A percentile compares a stretch with the other conserved stretches of the same genome.
Conservation (phyloP, 2,329 filamentous ascomycete genomes). For the Botrytis byssoidea region DNA sequence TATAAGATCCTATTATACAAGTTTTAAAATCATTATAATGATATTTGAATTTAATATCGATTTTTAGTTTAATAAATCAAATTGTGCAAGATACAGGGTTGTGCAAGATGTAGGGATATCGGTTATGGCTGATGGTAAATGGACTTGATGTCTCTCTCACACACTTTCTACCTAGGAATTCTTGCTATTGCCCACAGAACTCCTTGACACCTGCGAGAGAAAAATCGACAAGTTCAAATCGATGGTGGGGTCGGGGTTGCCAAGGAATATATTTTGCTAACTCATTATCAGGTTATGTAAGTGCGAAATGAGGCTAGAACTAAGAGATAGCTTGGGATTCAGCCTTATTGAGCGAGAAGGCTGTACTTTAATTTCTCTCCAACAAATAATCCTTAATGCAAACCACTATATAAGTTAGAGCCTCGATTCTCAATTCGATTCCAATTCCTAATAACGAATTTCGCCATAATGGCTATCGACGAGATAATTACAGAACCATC, state of each 20-base stretch:
- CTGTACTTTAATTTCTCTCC: not conserved
- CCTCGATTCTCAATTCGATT: not conserved
- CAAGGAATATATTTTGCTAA: not conserved
- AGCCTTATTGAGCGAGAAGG: slow-evolving; percentile 14
- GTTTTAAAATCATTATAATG: too few species aligned
- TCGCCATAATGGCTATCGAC: slow-evolving; percentile 50
- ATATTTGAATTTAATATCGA: too few species aligned
- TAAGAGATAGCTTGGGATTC: not conserved
- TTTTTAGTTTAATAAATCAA: too few species aligned
- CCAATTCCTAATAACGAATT: not conserved
- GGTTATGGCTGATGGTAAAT: not conserved
- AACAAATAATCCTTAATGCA: slow-evolving; percentile 1
- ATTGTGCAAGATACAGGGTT: too few species aligned
- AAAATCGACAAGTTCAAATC: not conserved
- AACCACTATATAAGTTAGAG: not conserved
- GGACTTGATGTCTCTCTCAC: not conserved
- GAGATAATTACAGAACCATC: slow-evolving; percentile 62
- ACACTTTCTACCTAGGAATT: too few species aligned
- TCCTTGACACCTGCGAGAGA: not conserved
- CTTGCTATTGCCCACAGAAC: not conserved
- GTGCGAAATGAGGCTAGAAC: not conserved
- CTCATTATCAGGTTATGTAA: not conserved
- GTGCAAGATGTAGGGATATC: too few species aligned
- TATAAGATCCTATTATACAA: too few species aligned
- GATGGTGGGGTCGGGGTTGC: not conserved